These are phyloP conservation scores for Remersonia thermophila DNA, from an alignment of 2,329 filamentous ascomycete species.

Conservation along the genomic window DNA sequence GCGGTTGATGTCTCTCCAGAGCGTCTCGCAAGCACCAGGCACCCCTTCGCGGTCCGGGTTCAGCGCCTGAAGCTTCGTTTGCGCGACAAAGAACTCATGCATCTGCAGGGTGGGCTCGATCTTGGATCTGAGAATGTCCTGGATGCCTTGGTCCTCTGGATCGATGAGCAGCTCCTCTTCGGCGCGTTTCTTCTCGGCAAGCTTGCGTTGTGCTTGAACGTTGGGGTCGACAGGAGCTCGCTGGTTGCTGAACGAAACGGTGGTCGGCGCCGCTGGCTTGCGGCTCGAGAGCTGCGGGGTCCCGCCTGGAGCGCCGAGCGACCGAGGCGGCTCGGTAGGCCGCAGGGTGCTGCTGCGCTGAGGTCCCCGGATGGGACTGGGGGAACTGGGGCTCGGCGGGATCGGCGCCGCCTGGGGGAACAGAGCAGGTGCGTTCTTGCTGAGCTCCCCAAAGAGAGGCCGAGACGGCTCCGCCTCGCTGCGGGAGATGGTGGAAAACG, in stretches of 20 bases:
- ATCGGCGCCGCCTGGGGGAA: constrained; percentile 38
- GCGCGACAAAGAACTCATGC: constrained; percentile 55
- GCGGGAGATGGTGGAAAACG: constrained; percentile 34
- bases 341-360: constrained; percentile 38
- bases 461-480: constrained; percentile 31
- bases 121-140: constrained; percentile 47
- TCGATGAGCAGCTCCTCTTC: constrained; percentile 47
- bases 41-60: constrained; percentile 21
- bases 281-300: constrained; percentile 41
- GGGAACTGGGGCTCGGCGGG: constrained; percentile 53
- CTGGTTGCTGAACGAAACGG: constrained; percentile 22
- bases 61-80: constrained; percentile 17
- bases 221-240: constrained; percentile 34
- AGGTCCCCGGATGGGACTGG: constrained; percentile 54
- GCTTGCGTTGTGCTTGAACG: constrained; percentile 37
- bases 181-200: constrained; percentile 42
- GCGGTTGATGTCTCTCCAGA: constrained; percentile 73
- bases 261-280: constrained; percentile 22
- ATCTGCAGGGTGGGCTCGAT: constrained; percentile 49
- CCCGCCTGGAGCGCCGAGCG: constrained; percentile 48
- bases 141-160: constrained; percentile 58
- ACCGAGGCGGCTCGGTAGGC: constrained; percentile 37
- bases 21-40: constrained; percentile 50
- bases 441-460: constrained; percentile 44
- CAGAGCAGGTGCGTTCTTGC: constrained; percentile 32